Evolutionary conservation across 176 grass and related monocot species (phyloP), one percentile per base, ranked within the genome.

Genomic region (Raddia guianensis): DNA sequence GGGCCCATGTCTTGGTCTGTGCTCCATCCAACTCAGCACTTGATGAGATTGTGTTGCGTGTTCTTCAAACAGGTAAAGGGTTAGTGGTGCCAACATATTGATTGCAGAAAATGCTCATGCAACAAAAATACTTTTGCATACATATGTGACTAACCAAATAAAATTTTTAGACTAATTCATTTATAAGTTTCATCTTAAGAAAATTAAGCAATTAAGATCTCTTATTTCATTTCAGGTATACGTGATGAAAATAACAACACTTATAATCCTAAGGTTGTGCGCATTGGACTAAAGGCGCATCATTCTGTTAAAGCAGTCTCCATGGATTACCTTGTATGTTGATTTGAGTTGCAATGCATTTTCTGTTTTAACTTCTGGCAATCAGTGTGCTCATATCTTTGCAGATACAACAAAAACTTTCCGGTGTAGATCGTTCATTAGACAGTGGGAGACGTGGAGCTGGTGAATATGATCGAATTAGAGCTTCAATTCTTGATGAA

Each of bases 21-120:
- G 95, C 92, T 86, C 95, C 95, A 74, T 98, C 95, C 49, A 94
- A 94, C 74, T 93, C 95, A 73, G 95, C 95, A 73, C 95, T 98
- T 71, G 95, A 98, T 91, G 95, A 94, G 83, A 94, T 98, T 67
- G 95, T 98, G 33, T 81, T 94, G 50, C 92, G 95, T 69, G 90
- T 98, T 85, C 84, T 98, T 85, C 84, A 82, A 47, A 70, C 92
- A 89, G 95, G 95, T 94, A 72, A 75, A 76, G n/a, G 15, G 16
- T 69, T 71, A 82, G 89, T 14, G 9, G 54, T 75, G 15, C 53
- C 46, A 74, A 69, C 35, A 51, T 2, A 81, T 64, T 49, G 34
- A 49, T 72, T 72, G 32, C 57, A 79, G 20, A 15, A 70, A 55
- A 14, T 74, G 14, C 18, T 74, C 15, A 51, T 11, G 54, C 12